These are phyloP conservation scores for Herpomyces periplanetae DNA, from an alignment of 2,329 filamentous ascomycete genomes.

Conservation along the genomic window DNA sequence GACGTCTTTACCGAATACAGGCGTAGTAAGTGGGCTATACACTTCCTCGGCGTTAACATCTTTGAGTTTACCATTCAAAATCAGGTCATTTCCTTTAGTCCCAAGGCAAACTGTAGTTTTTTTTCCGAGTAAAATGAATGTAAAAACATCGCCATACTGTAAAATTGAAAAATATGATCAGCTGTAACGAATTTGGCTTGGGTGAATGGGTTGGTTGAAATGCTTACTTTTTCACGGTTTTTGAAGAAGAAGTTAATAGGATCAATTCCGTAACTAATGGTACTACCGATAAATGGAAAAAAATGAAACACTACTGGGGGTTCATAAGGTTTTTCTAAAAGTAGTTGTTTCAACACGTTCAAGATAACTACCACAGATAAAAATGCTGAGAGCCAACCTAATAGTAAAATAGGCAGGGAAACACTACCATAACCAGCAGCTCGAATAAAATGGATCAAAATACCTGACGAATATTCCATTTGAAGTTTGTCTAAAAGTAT, in stretches of 20 bases:
- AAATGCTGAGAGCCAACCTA: slow-evolving; percentile 12
- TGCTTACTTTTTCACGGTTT: slow-evolving; percentile 1
- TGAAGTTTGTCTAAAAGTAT: too few relatives aligned
- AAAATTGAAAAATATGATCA: slow-evolving; percentile 3
- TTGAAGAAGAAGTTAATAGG: too few relatives aligned
- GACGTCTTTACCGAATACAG: slow-evolving; percentile 42
- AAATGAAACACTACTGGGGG: slow-evolving; percentile 34
- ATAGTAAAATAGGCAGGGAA: too few relatives aligned
- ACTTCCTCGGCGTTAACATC: slow-evolving; percentile 71
- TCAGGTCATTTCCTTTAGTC: slow-evolving; percentile 51
- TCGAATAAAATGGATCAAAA: too few relatives aligned
- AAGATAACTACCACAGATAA: slow-evolving; percentile 19
- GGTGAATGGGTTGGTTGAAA: not conserved
- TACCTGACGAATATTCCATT: too few relatives aligned
- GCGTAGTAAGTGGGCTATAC: slow-evolving; percentile 31
- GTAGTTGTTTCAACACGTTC: slow-evolving; percentile 40
- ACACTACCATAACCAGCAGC: too few relatives aligned
- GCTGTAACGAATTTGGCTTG: slow-evolving; percentile 2
- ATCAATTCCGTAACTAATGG: too few relatives aligned
- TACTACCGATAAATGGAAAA: slow-evolving; percentile 17
- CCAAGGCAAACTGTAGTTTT: slow-evolving; percentile 60
- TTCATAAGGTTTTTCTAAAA: slow-evolving; percentile 45
- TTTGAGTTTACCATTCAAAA: slow-evolving; percentile 57
- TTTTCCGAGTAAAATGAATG: slow-evolving; percentile 51
- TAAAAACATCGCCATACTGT: slow-evolving; percentile 58